Evolutionary conservation across 805 yeast genomes (phyloP).

Genomic region (Priceomyces melissophilus): DNA sequence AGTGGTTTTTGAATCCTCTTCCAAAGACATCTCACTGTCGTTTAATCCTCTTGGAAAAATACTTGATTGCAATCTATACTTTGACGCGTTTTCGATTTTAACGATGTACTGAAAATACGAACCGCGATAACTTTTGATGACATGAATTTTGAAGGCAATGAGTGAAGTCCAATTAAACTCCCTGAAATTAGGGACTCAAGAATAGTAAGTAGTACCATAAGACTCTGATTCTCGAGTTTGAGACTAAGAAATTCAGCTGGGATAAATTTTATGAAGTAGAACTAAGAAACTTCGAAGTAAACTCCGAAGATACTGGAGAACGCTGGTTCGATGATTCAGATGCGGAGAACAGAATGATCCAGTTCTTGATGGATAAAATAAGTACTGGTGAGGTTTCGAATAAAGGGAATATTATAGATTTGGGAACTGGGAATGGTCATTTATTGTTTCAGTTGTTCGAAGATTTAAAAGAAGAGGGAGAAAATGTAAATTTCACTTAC

Average conservation of each 20-base stretch:
- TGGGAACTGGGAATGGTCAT: constrained; percentile 98
- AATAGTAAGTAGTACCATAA: constrained; percentile 49
- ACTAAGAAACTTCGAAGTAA: constrained; percentile 62
- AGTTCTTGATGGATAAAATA: constrained; percentile 56
- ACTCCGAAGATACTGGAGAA: constrained; percentile 88
- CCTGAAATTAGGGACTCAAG: constrained; percentile 82
- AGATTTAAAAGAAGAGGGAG: constrained; percentile 56
- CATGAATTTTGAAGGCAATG: neutral
- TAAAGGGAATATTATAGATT: constrained; percentile 55
- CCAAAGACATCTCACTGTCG: no score
- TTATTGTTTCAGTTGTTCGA: constrained; percentile 65
- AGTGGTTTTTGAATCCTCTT: no score
- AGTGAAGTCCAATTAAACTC: constrained; percentile 51
- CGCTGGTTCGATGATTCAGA: constrained; percentile 96
- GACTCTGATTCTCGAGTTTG: neutral
- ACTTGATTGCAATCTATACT: no score
- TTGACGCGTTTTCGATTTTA: no score
- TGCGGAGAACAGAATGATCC: constrained; percentile 83
- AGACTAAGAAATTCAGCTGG: constrained; percentile 52
- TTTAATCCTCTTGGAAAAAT: no score
- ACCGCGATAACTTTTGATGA: neutral
- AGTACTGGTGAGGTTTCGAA: constrained; percentile 25
- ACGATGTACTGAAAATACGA: no score
- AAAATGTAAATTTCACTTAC: constrained; percentile 31
- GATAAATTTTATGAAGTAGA: constrained; percentile 80